These are phyloP conservation scores for Puccinia coronata DNA, from an alignment of 1,284 basidiomycete genomes.

Conservation along the genomic window DNA sequence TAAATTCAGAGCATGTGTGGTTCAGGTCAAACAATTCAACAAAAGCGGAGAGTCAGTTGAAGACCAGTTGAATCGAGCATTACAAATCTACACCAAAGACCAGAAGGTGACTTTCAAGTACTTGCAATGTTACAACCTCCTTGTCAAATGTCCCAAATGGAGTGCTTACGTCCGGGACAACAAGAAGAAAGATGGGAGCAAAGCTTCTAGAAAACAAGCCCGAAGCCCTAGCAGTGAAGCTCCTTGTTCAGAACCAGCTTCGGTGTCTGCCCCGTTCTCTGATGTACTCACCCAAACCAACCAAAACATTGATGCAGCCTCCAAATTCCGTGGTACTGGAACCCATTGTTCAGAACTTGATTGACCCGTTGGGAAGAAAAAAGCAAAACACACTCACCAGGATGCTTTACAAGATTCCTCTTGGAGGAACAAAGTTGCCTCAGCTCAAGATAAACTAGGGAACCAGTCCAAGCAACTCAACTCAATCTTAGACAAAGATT, in stretches of 20 bases:
- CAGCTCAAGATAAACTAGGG: not conserved
- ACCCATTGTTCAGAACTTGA: not conserved
- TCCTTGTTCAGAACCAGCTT: not conserved
- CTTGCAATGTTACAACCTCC: not conserved
- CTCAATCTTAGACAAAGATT: not conserved
- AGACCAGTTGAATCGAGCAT: not conserved
- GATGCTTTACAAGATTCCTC: too few species aligned
- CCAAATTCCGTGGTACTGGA: not conserved
- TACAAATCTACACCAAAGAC: not conserved
- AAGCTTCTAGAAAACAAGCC: not conserved
- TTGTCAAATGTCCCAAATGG: not conserved
- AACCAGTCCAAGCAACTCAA: not conserved
- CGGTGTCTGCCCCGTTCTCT: not conserved
- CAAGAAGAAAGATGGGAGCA: not conserved
- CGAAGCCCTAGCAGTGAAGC: not conserved
- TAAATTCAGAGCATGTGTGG: not conserved
- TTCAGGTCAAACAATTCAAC: not conserved
- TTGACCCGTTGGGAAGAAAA: conserved; percentile 10
- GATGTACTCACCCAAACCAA: not conserved
- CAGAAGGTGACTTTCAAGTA: not conserved
- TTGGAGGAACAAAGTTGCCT: not conserved
- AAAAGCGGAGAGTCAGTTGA: not conserved
- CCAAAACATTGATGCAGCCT: not conserved
- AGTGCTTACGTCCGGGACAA: not conserved
- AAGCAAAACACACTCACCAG: not conserved